These are phyloP conservation scores for Suillus subaureus DNA, from an alignment of 768 basidiomycete species.

Conservation along the genomic window DNA sequence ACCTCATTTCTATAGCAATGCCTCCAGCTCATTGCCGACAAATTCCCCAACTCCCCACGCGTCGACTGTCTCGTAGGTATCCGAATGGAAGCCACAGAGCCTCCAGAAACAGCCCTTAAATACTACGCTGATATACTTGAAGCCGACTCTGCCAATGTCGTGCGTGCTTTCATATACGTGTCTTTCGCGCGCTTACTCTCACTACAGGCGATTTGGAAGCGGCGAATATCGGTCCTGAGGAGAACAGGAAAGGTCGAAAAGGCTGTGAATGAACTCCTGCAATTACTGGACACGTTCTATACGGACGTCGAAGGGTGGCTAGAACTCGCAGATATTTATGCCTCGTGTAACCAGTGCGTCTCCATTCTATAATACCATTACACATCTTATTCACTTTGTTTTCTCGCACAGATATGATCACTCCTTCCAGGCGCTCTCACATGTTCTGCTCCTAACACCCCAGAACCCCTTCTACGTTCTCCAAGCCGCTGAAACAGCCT, in stretches of 20 bases:
- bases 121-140: conserved; percentile 66
- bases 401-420: conserved; percentile 58
- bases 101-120: conserved; percentile 55
- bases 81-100: conserved; percentile 69
- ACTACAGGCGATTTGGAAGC: conserved; percentile 70
- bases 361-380: neutral
- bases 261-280: conserved; percentile 70
- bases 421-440: conserved; percentile 76
- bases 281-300: conserved; percentile 85
- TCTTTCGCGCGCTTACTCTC: neutral
- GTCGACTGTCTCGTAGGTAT: conserved; percentile 80
- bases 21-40: conserved; percentile 57
- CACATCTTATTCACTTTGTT: conserved; percentile 1
- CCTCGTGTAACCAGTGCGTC: conserved; percentile 71
- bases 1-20: conserved; percentile 26
- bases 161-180: conserved; percentile 40
- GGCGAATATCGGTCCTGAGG: conserved; percentile 74
- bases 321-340: conserved; percentile 81
- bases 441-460: conserved; percentile 75
- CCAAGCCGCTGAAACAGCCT: conserved; percentile 88
- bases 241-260: conserved; percentile 62
- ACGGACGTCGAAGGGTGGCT: conserved; percentile 88
- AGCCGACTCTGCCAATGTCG: conserved; percentile 69
- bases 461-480: conserved; percentile 86
- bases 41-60: conserved; percentile 84